phyloP scores from a whole-genome alignment of 768 basidiomycete species.

The Boletus fagicola region DNA sequence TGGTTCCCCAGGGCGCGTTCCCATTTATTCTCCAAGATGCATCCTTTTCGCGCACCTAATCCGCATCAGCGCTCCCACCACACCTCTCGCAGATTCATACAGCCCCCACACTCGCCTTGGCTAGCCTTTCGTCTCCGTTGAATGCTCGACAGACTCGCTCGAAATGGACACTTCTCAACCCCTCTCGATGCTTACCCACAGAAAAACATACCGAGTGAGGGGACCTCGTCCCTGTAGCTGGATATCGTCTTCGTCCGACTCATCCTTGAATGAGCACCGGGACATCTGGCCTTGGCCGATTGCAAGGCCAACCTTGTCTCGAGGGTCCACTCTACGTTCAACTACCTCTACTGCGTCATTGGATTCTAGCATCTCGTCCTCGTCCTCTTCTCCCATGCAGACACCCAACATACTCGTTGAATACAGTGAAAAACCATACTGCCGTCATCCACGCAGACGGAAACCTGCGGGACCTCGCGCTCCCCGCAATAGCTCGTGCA shows the following conservation, averaged over 20 bases:
- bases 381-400: constrained; percentile 13
- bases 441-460: constrained; percentile 13
- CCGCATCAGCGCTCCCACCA: constrained; percentile 9
- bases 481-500: constrained; percentile 11
- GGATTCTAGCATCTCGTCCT: constrained; percentile 12
- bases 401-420: constrained; percentile 6
- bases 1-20: neutral
- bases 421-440: neutral
- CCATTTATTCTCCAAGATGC: constrained; percentile 25
- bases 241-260: constrained; percentile 15
- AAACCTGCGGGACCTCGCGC: constrained; percentile 31
- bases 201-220: constrained; percentile 20
- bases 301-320: constrained; percentile 8
- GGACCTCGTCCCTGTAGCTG: constrained; percentile 34
- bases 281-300: constrained; percentile 23
- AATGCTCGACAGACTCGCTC: neutral
- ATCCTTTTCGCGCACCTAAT: neutral
- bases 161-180: constrained; percentile 15
- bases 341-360: constrained; percentile 13
- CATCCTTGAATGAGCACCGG: constrained; percentile 10
- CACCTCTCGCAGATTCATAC: neutral
- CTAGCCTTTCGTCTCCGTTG: constrained; percentile 1
- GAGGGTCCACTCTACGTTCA: constrained; percentile 19
- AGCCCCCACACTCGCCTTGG: neutral
- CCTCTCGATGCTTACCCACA: constrained; percentile 4